These are phyloP conservation scores for Candida manassasensis DNA, from an alignment of 805 yeast species.

Conservation along the genomic window DNA sequence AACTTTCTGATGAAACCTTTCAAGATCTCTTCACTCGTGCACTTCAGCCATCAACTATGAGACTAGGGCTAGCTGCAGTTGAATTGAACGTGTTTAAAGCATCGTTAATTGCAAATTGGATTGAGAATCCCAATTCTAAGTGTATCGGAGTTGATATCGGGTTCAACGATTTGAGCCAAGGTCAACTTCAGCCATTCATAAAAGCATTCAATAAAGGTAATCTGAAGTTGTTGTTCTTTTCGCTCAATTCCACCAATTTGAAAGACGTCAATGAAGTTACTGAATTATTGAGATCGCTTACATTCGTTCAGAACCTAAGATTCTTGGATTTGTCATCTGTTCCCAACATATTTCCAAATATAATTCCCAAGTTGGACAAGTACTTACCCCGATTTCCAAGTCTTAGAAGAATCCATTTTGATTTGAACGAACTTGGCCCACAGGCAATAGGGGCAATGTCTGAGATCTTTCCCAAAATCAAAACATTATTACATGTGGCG, in stretches of 20 bases:
- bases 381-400: conserved; percentile 42
- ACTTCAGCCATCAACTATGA: conserved; percentile 37
- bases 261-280: conserved; percentile 35
- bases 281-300: conserved; percentile 32
- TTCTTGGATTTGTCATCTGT: conserved; percentile 52
- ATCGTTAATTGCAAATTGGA: conserved; percentile 44
- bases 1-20: conserved; percentile 40
- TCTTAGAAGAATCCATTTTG: conserved; percentile 50
- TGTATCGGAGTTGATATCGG: conserved; percentile 56
- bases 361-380: conserved; percentile 41
- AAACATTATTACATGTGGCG: conserved; percentile 49
- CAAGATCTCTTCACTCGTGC: conserved; percentile 38
- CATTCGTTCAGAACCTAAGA: conserved; percentile 36
- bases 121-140: conserved; percentile 36
- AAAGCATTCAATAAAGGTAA: conserved; percentile 32
- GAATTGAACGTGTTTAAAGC: conserved; percentile 42
- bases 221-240: conserved; percentile 43
- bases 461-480: conserved; percentile 43
- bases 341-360: conserved; percentile 48
- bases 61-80: conserved; percentile 53
- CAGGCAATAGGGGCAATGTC: conserved; percentile 47
- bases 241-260: conserved; percentile 49
- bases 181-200: conserved; percentile 44
- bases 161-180: conserved; percentile 46
- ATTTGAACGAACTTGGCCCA: conserved; percentile 45